Conservation (phyloP, 352 stramenopile species). For the Pythium apleroticum region DNA sequence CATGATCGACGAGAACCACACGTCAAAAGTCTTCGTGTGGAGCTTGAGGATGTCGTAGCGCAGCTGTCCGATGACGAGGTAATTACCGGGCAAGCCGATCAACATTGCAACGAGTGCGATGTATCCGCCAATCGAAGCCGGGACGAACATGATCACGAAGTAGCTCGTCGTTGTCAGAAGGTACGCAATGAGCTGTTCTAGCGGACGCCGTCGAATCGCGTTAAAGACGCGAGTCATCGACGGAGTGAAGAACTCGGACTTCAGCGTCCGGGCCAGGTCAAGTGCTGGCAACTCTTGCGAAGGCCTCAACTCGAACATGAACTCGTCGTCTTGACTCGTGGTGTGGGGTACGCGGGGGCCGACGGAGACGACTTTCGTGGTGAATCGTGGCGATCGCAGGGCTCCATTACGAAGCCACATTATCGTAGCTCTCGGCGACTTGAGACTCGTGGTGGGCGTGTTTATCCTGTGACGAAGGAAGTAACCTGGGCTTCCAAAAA, state of each 20-base stretch:
- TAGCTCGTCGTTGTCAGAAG: slow-evolving; percentile 10
- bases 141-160: slow-evolving; percentile 6
- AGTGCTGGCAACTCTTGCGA: slow-evolving; percentile 15
- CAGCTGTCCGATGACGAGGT: slow-evolving; percentile 10
- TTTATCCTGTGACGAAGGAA: no score
- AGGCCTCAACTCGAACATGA: slow-evolving; percentile 22
- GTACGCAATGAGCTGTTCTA: slow-evolving; percentile 5
- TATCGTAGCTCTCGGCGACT: no score
- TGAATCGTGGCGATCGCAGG: background rate
- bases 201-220: background rate
- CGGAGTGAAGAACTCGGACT: slow-evolving; percentile 21
- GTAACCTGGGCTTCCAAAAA: no score
- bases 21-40: slow-evolving; percentile 16
- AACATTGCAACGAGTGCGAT: slow-evolving; percentile 9
- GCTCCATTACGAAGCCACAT: background rate
- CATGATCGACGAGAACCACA: slow-evolving; percentile 22
- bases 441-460: no score
- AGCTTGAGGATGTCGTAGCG: slow-evolving; percentile 23
- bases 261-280: slow-evolving; percentile 17
- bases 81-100: slow-evolving; percentile 8
- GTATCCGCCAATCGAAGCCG: slow-evolving; percentile 7
- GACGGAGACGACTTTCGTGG: background rate
- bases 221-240: slow-evolving; percentile 4
- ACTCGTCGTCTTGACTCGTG: background rate
- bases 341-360: background rate